phyloP scores from a whole-genome alignment of 805 yeast species.

The Isabelozyma rhagii region DNA sequence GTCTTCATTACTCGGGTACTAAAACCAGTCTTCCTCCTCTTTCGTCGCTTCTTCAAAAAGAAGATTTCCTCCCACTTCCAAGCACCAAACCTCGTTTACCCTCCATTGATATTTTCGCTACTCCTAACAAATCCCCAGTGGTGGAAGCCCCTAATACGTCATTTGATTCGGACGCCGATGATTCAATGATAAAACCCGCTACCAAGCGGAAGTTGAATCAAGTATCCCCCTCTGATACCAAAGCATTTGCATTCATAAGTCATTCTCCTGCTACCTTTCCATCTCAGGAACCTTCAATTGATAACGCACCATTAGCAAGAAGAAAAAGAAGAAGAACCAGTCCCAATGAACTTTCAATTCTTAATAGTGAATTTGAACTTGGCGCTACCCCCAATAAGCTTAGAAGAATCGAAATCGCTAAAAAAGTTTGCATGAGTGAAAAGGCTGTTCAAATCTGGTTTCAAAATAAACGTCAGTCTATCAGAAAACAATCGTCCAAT shows the following conservation, averaged over 20 bases:
- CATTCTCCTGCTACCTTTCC: slow-evolving; percentile 91
- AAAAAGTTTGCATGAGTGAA: slow-evolving; percentile 86
- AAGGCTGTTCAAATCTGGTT: slow-evolving; percentile 99
- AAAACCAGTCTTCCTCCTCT: slow-evolving; percentile 40
- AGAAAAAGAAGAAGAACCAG: slow-evolving; percentile 95
- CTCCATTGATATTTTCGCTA: slow-evolving; percentile 19
- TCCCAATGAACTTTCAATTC: slow-evolving; percentile 75
- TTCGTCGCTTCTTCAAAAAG: slow-evolving; percentile 10
- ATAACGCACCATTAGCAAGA: slow-evolving; percentile 89
- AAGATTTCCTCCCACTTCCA: not conserved
- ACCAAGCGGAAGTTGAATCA: not conserved
- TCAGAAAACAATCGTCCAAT: slow-evolving; percentile 47
- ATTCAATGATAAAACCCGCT: slow-evolving; percentile 1
- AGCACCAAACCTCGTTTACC: slow-evolving; percentile 19
- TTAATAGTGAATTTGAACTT: slow-evolving; percentile 72
- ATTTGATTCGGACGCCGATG: slow-evolving; percentile 1
- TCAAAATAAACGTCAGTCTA: slow-evolving; percentile 88
- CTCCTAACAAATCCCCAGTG: slow-evolving; percentile 8
- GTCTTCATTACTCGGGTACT: slow-evolving; percentile 11
- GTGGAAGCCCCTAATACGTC: slow-evolving; percentile 5
- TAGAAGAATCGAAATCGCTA: slow-evolving; percentile 75
- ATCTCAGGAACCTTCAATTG: slow-evolving; percentile 75
- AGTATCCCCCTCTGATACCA: slow-evolving; percentile 12
- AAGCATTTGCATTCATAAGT: slow-evolving; percentile 80
- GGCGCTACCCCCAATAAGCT: slow-evolving; percentile 81